phyloP scores from a whole-genome alignment of 176 grass and related monocot species.

The Chloris gayana region DNA sequence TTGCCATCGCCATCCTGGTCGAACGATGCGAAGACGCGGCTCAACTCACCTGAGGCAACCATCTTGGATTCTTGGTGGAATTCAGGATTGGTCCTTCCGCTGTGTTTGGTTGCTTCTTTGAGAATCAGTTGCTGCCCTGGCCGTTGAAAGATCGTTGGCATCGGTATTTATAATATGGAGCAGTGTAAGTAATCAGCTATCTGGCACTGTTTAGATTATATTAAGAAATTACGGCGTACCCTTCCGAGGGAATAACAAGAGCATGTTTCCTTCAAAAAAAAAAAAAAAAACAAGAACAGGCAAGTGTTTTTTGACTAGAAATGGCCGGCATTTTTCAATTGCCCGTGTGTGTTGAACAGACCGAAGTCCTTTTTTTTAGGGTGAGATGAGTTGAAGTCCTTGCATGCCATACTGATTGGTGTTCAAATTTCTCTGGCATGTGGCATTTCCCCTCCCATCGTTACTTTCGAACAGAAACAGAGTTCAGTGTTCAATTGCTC shows the following conservation, averaged over 20 bases:
- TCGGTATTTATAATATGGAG: constrained; percentile 15
- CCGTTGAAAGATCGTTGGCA: neutral
- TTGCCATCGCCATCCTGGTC: constrained; percentile 36
- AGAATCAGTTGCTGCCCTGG: neutral
- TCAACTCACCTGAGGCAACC: constrained; percentile 2
- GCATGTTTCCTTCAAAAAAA: too few relatives aligned
- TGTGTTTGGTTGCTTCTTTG: neutral
- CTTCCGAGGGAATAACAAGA: neutral
- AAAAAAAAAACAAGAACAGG: too few relatives aligned
- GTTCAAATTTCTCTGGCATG: neutral
- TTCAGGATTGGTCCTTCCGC: neutral
- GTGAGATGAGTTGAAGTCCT: neutral
- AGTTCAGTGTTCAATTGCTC: too few relatives aligned
- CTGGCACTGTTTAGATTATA: neutral
- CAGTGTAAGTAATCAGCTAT: neutral
- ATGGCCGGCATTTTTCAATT: neutral
- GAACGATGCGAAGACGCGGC: constrained; percentile 23
- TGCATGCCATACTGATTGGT: neutral
- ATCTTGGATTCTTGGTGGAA: neutral
- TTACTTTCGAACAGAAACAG: too few relatives aligned
- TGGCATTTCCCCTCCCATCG: neutral
- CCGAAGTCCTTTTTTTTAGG: neutral
- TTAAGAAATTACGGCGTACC: neutral
- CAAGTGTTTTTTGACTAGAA: neutral
- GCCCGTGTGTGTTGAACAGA: neutral